phyloP scores from a whole-genome alignment of 306 rosid genomes.

The Glycine tomentella region DNA sequence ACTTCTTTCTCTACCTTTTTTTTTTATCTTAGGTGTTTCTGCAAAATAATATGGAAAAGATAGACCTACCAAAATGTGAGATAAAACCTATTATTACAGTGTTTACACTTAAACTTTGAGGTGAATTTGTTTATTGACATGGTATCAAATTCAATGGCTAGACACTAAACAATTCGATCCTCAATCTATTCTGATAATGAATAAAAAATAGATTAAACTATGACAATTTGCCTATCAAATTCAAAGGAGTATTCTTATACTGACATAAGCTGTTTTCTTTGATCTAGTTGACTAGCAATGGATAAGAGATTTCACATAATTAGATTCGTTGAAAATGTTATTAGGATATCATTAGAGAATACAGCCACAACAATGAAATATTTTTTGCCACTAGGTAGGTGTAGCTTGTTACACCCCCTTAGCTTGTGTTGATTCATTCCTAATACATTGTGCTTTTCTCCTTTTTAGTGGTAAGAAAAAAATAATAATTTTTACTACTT shows the following conservation, averaged over 20 bases:
- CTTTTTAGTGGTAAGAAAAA: neutral
- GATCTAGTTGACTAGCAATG: neutral
- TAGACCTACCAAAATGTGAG: neutral
- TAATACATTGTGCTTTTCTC: neutral
- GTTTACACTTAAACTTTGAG: neutral
- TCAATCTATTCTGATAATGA: neutral
- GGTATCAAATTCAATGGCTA: neutral
- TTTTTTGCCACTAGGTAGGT: neutral
- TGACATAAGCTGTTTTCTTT: neutral
- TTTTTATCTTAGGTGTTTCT: neutral
- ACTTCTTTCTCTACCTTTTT: neutral
- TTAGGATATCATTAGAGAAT: conserved; percentile 11
- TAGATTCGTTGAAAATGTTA: conserved; percentile 1
- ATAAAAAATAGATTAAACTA: neutral
- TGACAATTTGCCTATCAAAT: neutral
- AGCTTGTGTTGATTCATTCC: conserved; percentile 5
- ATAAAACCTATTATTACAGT: neutral
- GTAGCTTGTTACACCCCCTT: neutral
- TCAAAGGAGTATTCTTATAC: neutral
- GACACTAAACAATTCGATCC: neutral
- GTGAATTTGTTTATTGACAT: conserved; percentile 6
- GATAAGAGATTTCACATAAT: conserved; percentile 1
- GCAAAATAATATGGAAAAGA: neutral
- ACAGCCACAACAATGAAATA: neutral
- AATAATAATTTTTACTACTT: conserved; percentile 9